These are phyloP conservation scores for Penicillium sp. DNA, from an alignment of 2,329 filamentous ascomycete genomes.

Conservation along the genomic window DNA sequence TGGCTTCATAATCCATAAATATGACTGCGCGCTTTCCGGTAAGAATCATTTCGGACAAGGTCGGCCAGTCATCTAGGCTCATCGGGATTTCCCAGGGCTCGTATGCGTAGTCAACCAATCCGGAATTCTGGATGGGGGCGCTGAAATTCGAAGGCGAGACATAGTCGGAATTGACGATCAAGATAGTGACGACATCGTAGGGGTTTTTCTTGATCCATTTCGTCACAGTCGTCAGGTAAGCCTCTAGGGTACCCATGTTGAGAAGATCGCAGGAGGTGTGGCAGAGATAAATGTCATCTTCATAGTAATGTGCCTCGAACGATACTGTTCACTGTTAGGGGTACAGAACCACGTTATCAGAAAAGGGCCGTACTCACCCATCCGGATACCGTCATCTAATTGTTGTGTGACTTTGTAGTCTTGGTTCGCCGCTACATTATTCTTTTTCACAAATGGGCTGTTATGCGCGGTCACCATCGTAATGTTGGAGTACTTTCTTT, in stretches of 20 bases:
- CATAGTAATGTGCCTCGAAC: conserved; percentile 1
- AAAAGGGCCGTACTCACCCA: neutral
- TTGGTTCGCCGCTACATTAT: neutral
- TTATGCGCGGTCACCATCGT: conserved; percentile 2
- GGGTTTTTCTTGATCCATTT: conserved; percentile 2
- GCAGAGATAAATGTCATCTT: conserved; percentile 1
- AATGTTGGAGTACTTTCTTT: neutral
- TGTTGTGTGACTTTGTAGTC: neutral
- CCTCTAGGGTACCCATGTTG: conserved; percentile 1
- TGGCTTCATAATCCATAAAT: neutral
- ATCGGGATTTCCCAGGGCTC: neutral
- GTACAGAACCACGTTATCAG: neutral
- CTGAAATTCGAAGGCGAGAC: neutral
- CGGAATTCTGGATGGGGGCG: neutral
- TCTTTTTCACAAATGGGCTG: conserved; percentile 2
- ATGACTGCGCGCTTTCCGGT: neutral
- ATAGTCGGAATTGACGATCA: conserved; percentile 1
- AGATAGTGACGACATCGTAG: neutral
- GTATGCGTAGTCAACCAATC: neutral
- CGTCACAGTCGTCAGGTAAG: neutral
- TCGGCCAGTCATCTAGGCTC: conserved; percentile 1
- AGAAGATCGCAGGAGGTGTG: neutral
- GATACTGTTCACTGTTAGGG: neutral
- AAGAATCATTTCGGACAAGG: neutral
- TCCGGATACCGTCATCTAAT: neutral